Evolutionary conservation across 2,329 filamentous ascomycete species (phyloP).

Genomic region (Pezicula neosporulosa): DNA sequence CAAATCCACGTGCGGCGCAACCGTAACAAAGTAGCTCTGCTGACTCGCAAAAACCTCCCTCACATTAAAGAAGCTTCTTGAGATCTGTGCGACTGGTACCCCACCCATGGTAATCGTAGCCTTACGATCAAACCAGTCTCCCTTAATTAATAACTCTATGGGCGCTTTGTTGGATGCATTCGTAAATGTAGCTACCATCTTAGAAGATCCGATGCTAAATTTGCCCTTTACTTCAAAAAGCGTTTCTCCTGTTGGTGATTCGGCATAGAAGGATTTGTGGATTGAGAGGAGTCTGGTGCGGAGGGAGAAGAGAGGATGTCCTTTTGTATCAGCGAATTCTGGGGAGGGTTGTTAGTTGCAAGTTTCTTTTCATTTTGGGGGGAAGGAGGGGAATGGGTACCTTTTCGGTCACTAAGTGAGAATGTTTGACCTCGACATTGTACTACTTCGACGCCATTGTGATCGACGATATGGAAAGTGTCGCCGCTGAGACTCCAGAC

Average conservation of each 20-base stretch:
- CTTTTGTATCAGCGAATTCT: slow-evolving; percentile 13
- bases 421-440: slow-evolving; percentile 20
- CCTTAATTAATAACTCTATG: slow-evolving; percentile 53
- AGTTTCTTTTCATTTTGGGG: background rate
- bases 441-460: slow-evolving; percentile 39
- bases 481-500: slow-evolving; percentile 59
- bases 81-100: slow-evolving; percentile 51
- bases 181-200: slow-evolving; percentile 55
- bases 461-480: slow-evolving; percentile 58
- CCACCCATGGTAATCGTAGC: slow-evolving; percentile 52
- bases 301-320: slow-evolving; percentile 18
- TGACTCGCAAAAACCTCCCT: slow-evolving; percentile 56
- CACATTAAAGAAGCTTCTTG: slow-evolving; percentile 51
- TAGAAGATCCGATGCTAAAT: slow-evolving; percentile 41
- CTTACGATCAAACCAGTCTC: slow-evolving; percentile 54
- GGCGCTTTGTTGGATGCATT: slow-evolving; percentile 38
- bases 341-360: background rate
- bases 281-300: slow-evolving; percentile 18
- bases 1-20: slow-evolving; percentile 64
- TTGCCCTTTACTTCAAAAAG: slow-evolving; percentile 25
- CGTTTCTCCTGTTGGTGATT: slow-evolving; percentile 11
- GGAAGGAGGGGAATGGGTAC: background rate
- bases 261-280: slow-evolving; percentile 23
- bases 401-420: slow-evolving; percentile 20
- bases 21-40: slow-evolving; percentile 62